Percentiles rank a stretch among this genome's conserved stretches.
These are phyloP conservation scores for Colletotrichum tabaci DNA, from an alignment of 2,329 filamentous ascomycete genomes.

Conservation along the genomic window DNA sequence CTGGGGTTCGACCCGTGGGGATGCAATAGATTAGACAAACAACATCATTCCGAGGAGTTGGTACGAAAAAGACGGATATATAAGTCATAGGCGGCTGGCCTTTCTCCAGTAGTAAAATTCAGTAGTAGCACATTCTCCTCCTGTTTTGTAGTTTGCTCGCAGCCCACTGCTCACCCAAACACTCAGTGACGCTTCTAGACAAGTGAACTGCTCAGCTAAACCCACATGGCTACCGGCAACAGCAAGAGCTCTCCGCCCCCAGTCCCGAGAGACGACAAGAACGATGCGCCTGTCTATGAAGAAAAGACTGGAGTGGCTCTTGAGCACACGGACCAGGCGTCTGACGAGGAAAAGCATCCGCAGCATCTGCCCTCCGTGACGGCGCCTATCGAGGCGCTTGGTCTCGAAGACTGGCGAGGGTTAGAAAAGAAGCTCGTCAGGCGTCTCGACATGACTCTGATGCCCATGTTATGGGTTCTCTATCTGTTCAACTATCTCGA, in stretches of 20 bases:
- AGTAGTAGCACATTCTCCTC: no score
- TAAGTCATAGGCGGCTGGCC: neutral
- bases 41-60: neutral
- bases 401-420: neutral
- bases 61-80: neutral
- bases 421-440: constrained; percentile 37
- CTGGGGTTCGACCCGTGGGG: no score
- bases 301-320: neutral
- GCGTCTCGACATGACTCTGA: constrained; percentile 46
- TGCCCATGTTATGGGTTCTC: constrained; percentile 46
- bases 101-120: fast-evolving
- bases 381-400: neutral
- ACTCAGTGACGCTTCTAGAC: fast-evolving
- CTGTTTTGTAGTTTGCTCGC: no score
- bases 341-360: neutral
- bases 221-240: neutral
- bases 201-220: neutral
- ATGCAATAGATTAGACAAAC: neutral
- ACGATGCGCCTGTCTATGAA: neutral
- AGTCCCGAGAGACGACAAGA: neutral
- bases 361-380: neutral
- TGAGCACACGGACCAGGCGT: neutral
- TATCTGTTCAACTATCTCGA: constrained; percentile 48
- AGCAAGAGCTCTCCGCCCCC: neutral
- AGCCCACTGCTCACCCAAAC: neutral